A percentile compares a stretch with the other conserved stretches of the same genome.
phyloP scores from a whole-genome alignment of 2,329 filamentous ascomycete species.

The Sporothrix inflata region DNA sequence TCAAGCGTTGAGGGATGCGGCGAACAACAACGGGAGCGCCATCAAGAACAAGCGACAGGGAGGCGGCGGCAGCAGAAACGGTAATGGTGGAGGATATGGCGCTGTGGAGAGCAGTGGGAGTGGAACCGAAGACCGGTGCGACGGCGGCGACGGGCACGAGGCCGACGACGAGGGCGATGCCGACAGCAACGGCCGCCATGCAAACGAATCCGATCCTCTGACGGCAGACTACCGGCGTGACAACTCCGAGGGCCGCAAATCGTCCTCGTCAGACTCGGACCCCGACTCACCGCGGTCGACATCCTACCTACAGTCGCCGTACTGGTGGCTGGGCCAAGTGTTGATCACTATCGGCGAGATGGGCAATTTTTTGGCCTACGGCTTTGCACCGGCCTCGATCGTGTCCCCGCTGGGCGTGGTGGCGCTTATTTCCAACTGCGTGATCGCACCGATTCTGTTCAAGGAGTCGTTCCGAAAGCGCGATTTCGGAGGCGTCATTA shows the following conservation, averaged over 20 bases:
- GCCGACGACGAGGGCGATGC: conserved; percentile 35
- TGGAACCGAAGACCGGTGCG: background rate
- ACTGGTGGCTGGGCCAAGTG: conserved; percentile 94
- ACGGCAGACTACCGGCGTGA: conserved; percentile 54
- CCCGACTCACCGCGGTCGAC: conserved; percentile 43
- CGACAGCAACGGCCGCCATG: conserved; percentile 42
- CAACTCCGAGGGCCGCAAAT: conserved; percentile 37
- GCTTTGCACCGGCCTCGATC: conserved; percentile 95
- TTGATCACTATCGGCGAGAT: conserved; percentile 92
- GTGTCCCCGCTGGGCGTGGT: conserved; percentile 97
- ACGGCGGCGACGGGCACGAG: conserved; percentile 36
- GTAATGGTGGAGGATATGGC: conserved; percentile 24
- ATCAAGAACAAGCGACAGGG: conserved; percentile 34
- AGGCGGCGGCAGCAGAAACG: conserved; percentile 17
- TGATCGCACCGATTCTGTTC: conserved; percentile 92
- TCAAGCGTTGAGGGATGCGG: conserved; percentile 54
- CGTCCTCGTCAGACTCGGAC: conserved; percentile 41
- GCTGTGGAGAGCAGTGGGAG: conserved; percentile 14
- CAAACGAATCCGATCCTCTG: conserved; percentile 56
- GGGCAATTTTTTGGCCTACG: conserved; percentile 96
- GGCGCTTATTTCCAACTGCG: conserved; percentile 91
- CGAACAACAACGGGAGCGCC: conserved; percentile 16
- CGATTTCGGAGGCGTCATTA: conserved; percentile 84
- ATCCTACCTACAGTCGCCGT: conserved; percentile 85
- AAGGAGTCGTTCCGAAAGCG: conserved; percentile 85